Base-by-base conservation (phyloP, 306 rosid species). In the Fagus sylvatica region DNA sequence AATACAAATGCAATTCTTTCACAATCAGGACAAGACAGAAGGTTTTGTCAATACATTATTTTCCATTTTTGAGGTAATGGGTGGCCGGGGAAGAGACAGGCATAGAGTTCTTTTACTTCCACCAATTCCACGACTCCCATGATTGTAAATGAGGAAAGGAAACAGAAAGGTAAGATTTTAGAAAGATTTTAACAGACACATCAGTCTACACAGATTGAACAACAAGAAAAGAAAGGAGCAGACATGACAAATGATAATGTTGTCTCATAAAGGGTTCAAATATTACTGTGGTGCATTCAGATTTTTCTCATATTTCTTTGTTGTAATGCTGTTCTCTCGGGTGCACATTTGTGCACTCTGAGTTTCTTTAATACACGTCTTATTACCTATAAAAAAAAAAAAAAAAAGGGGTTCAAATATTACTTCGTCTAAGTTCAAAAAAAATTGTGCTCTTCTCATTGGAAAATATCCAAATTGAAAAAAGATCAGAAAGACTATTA, bases 1-100 rank as follows among this genome's bases (percentile, higher is more conserved):
- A 84, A 61, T 56, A 79, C 75, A 71, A 81, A 85, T 61, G 67
- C 17, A 51, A 76, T 60, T 56, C 54, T 69, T 72, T 81, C 70
- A 78, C 76, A 67, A 75, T 88, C 80, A 85, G 78, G 64, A 76
- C 41, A 81, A 78, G 65, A 79, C 56, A 37, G n/a, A 81, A 40
- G 73, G 66, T 51, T 75, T 76, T 79, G 75, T 68, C 69, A 74
- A 54, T 51, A 57, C 17, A 75, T n/a, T 53, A 67, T 22, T 71
- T 66, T 73, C 59, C 70, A 32, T 43, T 53, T 55, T 66, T 46
- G 59, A 40, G 74, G 60, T 49, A 78, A 54, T 43, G 13, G 41
- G 19, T 57, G 56, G 64, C 33, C 30, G 34, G 19, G 22, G 53
- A 11, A 51, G 39, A 67, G 22, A 80, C 3, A 53, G 16, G 7